These are phyloP conservation scores for Oryza nivara DNA, from an alignment of 176 grass and related monocot species.

Conservation along the genomic window DNA sequence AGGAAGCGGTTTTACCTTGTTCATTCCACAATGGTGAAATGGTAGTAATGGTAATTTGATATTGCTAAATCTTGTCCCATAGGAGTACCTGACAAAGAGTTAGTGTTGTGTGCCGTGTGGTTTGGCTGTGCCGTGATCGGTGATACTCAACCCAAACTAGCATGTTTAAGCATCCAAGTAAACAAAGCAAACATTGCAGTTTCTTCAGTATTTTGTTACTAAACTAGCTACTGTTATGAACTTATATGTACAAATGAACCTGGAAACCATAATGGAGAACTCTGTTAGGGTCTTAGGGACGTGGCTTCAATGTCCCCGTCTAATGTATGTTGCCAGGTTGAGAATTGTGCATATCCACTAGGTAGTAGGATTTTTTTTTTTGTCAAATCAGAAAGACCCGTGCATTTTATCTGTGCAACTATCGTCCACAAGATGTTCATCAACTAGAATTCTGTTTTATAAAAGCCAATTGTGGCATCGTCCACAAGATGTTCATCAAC, in stretches of 20 bases:
- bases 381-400: neutral
- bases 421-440: conserved; percentile 9
- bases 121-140: neutral
- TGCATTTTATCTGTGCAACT: neutral
- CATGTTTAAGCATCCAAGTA: neutral
- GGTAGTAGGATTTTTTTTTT: neutral
- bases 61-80: conserved; percentile 4
- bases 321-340: conserved; percentile 6
- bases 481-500: conserved; percentile 6
- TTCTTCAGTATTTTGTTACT: neutral
- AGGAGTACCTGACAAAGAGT: neutral
- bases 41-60: conserved; percentile 9
- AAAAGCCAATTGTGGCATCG: neutral
- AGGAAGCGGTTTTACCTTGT: conserved; percentile 23
- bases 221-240: neutral
- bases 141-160: neutral
- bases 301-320: conserved; percentile 5
- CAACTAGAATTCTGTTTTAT: conserved; percentile 13
- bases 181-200: conserved; percentile 7
- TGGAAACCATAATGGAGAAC: neutral
- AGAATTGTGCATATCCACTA: conserved; percentile 4
- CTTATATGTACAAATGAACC: neutral
- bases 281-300: conserved; percentile 17
- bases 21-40: conserved; percentile 24
- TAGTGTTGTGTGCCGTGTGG: neutral